Evolutionary conservation across 2,329 filamentous ascomycete genomes (phyloP).

Genomic region (Plectosphaerella sp.): DNA sequence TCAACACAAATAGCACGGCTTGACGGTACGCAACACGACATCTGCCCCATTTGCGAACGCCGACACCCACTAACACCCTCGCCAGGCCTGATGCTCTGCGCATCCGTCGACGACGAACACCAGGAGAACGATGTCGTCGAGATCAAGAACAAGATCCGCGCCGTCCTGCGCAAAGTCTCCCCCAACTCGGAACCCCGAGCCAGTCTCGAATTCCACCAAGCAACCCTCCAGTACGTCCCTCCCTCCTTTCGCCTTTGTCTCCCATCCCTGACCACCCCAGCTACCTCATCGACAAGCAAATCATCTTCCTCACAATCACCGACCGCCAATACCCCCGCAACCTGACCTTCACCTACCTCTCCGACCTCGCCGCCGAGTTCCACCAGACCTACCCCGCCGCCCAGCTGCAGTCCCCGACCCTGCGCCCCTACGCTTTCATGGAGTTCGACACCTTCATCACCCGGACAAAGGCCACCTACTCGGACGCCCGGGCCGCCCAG

Average conservation of each 20-base stretch:
- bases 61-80: slow-evolving; percentile 12
- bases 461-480: slow-evolving; percentile 89
- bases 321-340: slow-evolving; percentile 94
- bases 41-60: slow-evolving; percentile 1
- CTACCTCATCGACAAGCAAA: slow-evolving; percentile 77
- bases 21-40: slow-evolving; percentile 58
- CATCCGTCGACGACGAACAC: slow-evolving; percentile 88
- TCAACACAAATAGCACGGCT: slow-evolving; percentile 93
- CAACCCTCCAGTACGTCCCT: slow-evolving; percentile 73
- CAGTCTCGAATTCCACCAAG: slow-evolving; percentile 78
- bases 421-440: slow-evolving; percentile 93
- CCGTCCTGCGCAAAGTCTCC: slow-evolving; percentile 82
- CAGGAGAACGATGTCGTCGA: slow-evolving; percentile 75
- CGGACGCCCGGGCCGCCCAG: slow-evolving; percentile 83
- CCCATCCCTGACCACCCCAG: slow-evolving; percentile 33
- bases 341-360: slow-evolving; percentile 96
- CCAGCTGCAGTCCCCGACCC: slow-evolving; percentile 68
- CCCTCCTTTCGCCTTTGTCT: background rate
- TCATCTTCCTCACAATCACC: slow-evolving; percentile 92
- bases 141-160: slow-evolving; percentile 86
- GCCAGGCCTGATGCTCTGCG: slow-evolving; percentile 86
- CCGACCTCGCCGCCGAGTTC: slow-evolving; percentile 89
- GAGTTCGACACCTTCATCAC: slow-evolving; percentile 97
- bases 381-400: slow-evolving; percentile 71
- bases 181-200: slow-evolving; percentile 88